Evolutionary conservation across 805 yeast species (phyloP).

Genomic region (Cyberlindnera veronae): DNA sequence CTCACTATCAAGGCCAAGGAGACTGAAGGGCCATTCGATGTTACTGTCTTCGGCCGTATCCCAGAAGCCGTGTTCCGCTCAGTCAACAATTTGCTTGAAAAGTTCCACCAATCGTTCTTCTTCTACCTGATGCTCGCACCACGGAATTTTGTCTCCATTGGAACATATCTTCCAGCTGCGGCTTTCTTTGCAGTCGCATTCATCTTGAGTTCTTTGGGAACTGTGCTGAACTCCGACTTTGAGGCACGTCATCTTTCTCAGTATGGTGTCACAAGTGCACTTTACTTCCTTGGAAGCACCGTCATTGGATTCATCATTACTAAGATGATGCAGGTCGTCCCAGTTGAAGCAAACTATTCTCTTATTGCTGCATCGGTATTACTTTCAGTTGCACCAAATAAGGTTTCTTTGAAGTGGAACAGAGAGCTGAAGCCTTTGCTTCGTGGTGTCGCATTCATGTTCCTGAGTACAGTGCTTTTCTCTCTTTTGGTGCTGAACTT

Average conservation of each 20-base stretch:
- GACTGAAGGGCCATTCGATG: constrained; percentile 57
- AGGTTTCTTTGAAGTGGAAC: constrained; percentile 10
- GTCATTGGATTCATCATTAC: constrained; percentile 14
- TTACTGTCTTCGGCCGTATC: constrained; percentile 88
- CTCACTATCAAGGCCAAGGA: constrained; percentile 73
- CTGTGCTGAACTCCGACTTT: constrained; percentile 41
- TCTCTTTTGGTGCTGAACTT: constrained; percentile 81
- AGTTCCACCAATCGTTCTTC: constrained; percentile 95
- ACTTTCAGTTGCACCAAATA: constrained; percentile 21
- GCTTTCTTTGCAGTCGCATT: constrained; percentile 65
- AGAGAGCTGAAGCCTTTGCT: constrained; percentile 25
- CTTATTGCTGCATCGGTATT: constrained; percentile 20
- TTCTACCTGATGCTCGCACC: constrained; percentile 84
- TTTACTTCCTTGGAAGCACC: constrained; percentile 31
- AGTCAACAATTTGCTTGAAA: constrained; percentile 87
- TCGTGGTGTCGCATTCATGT: constrained; percentile 49
- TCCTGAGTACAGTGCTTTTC: constrained; percentile 64
- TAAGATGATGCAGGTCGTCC: constrained; percentile 15
- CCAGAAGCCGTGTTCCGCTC: constrained; percentile 86
- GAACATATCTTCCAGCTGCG: constrained; percentile 87
- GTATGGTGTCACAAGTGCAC: constrained; percentile 1
- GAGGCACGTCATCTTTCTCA: constrained; percentile 10
- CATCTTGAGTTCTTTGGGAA: constrained; percentile 63
- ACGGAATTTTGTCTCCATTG: constrained; percentile 81
- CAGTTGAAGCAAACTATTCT: constrained; percentile 10